Conservation (phyloP, 768 basidiomycete species). For the Mycena indigotica region DNA sequence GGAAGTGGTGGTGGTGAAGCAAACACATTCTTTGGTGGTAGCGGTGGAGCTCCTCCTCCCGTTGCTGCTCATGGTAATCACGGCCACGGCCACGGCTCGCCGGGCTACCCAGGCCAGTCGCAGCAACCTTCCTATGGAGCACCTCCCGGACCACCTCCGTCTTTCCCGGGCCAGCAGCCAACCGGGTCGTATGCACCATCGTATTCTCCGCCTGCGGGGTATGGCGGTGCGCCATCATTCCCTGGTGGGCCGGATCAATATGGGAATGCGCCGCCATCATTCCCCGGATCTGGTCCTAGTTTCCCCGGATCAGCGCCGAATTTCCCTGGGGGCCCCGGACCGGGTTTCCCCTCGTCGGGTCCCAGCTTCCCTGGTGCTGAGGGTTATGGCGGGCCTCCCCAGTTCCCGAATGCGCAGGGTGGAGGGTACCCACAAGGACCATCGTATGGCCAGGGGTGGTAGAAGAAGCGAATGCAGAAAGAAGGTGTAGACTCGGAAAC, state of each 20-base stretch:
- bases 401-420: slow-evolving; percentile 14
- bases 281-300: slow-evolving; percentile 25
- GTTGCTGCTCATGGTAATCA: slow-evolving; percentile 7
- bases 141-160: slow-evolving; percentile 11
- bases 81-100: slow-evolving; percentile 10
- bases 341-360: slow-evolving; percentile 40
- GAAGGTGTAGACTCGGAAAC: no score
- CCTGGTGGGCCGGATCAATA: slow-evolving; percentile 24
- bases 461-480: not conserved
- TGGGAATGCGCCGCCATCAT: slow-evolving; percentile 21
- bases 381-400: slow-evolving; percentile 24
- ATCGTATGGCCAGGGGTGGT: slow-evolving; percentile 16
- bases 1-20: slow-evolving; percentile 29
- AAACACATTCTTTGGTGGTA: slow-evolving; percentile 32
- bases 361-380: slow-evolving; percentile 23
- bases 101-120: slow-evolving; percentile 13
- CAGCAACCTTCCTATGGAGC: slow-evolving; percentile 19
- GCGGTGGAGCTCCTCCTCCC: slow-evolving; percentile 1
- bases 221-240: slow-evolving; percentile 30
- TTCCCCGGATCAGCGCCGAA: no score
- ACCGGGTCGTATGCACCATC: slow-evolving; percentile 26
- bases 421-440: slow-evolving; percentile 16
- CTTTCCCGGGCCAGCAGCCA: not conserved
- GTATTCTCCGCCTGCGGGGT: slow-evolving; percentile 30
- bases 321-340: slow-evolving; percentile 31